Conservation (phyloP, 164 flowering plant species). For the Aristolochia contorta region DNA sequence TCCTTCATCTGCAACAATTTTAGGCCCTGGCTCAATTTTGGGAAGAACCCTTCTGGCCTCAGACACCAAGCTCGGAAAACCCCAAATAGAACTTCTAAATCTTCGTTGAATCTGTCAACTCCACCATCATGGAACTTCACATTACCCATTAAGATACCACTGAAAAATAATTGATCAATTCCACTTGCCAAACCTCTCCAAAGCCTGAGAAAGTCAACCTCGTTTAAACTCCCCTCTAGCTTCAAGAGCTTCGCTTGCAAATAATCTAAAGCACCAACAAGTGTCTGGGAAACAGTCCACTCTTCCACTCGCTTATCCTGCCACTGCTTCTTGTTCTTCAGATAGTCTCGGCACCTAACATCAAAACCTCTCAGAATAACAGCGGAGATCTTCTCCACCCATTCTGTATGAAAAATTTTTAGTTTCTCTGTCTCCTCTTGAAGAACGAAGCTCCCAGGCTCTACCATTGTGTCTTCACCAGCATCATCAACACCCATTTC, state of each 20-base stretch:
- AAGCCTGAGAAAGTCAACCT: conserved; percentile 51
- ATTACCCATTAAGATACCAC: conserved; percentile 51
- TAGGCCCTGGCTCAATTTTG: conserved; percentile 57
- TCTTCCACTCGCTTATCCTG: conserved; percentile 65
- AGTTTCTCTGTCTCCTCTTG: conserved; percentile 49
- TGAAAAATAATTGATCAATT: conserved; percentile 51
- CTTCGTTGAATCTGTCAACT: conserved; percentile 52
- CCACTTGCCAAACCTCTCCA: conserved; percentile 82
- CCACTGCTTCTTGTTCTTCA: conserved; percentile 88
- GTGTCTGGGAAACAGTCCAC: conserved; percentile 45
- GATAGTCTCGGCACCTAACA: conserved; percentile 54
- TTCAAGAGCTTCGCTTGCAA: conserved; percentile 56
- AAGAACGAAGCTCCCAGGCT: conserved; percentile 31
- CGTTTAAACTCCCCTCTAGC: conserved; percentile 48
- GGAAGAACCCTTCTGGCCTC: conserved; percentile 91
- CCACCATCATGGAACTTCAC: conserved; percentile 62
- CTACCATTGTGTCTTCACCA: conserved; percentile 12
- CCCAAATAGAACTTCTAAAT: conserved; percentile 63
- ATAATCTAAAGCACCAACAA: conserved; percentile 73
- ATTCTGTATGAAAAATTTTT: conserved; percentile 56
- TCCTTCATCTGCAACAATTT: conserved; percentile 62
- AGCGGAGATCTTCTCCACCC: conserved; percentile 70
- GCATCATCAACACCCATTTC: conserved; percentile 47
- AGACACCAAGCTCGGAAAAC: conserved; percentile 81
- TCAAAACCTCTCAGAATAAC: conserved; percentile 87